These are phyloP conservation scores for Acorus gramineus DNA, from an alignment of 106 monocot genomes.

Conservation along the genomic window DNA sequence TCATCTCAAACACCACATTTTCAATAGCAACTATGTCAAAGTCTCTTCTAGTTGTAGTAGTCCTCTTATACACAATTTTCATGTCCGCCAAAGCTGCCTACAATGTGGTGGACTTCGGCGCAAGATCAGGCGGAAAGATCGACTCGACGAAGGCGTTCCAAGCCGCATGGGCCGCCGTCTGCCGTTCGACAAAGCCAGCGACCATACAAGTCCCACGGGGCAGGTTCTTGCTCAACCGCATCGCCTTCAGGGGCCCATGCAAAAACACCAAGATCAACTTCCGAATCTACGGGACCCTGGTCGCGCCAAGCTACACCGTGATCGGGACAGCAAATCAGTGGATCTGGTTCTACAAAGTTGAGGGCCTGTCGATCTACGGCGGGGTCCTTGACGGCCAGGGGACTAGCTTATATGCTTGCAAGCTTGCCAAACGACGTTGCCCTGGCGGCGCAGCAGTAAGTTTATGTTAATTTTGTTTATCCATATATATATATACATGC, in stretches of 20 bases:
- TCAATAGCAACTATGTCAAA: too few species aligned
- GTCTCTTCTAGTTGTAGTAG: too few species aligned
- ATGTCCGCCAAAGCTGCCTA: neutral
- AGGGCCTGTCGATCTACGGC: constrained; percentile 28
- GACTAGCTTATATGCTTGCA: constrained; percentile 30
- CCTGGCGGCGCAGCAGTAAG: constrained; percentile 14
- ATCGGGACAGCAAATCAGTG: constrained; percentile 2
- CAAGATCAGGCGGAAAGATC: constrained; percentile 22
- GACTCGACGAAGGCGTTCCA: constrained; percentile 35
- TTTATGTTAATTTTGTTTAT: neutral
- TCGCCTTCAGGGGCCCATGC: constrained; percentile 37
- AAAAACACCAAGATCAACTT: constrained; percentile 11
- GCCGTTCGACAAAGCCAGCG: constrained; percentile 12
- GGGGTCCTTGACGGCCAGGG: constrained; percentile 29
- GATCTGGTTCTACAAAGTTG: constrained; percentile 24
- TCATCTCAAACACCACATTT: too few species aligned
- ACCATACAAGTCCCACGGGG: constrained; percentile 31
- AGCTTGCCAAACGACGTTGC: constrained; percentile 19
- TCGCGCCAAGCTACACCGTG: constrained; percentile 13
- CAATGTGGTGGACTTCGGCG: constrained; percentile 27
- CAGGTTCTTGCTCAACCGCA: constrained; percentile 22
- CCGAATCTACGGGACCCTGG: constrained; percentile 26
- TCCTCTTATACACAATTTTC: too few species aligned
- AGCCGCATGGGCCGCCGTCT: constrained; percentile 36
- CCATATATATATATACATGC: neutral